A percentile compares a stretch with the other conserved stretches of the same genome.
phyloP scores from a whole-genome alignment of 306 rosid genomes.

The Cucurbita maxima region DNA sequence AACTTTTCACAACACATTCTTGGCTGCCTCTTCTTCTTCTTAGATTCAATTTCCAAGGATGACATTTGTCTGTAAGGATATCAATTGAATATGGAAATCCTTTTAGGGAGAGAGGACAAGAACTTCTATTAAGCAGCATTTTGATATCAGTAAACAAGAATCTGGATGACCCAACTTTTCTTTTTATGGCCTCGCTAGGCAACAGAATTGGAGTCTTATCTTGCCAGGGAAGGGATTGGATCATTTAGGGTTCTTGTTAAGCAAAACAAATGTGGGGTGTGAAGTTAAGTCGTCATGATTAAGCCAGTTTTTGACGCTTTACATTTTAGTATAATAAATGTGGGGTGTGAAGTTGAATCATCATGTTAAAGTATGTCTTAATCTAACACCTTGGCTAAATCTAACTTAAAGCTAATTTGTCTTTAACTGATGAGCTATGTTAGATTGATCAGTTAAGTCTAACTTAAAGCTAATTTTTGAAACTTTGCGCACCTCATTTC shows the following conservation, averaged over 20 bases:
- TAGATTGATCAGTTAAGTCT: too few species aligned
- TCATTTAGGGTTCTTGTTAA: not conserved
- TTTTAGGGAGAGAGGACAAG: not conserved
- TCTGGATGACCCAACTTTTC: not conserved
- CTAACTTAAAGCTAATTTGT: too few species aligned
- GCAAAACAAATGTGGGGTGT: not conserved
- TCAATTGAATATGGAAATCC: not conserved
- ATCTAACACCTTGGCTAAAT: too few species aligned
- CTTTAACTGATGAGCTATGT: too few species aligned
- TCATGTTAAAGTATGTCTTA: too few species aligned
- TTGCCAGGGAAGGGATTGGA: not conserved
- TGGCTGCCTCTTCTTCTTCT: slow-evolving; percentile 3
- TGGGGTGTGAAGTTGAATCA: too few species aligned
- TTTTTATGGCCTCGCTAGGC: not conserved
- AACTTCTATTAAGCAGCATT: not conserved
- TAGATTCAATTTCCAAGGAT: slow-evolving; percentile 4
- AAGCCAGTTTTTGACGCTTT: not conserved
- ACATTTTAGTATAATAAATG: too few species aligned
- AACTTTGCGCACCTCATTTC: too few species aligned
- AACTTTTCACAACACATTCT: slow-evolving; percentile 1
- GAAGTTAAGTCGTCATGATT: not conserved
- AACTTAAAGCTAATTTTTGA: too few species aligned
- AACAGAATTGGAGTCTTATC: not conserved
- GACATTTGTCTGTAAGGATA: not conserved
- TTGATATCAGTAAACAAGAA: not conserved